Evolutionary conservation across 805 yeast species (phyloP).

Genomic region (Candida verbasci): DNA sequence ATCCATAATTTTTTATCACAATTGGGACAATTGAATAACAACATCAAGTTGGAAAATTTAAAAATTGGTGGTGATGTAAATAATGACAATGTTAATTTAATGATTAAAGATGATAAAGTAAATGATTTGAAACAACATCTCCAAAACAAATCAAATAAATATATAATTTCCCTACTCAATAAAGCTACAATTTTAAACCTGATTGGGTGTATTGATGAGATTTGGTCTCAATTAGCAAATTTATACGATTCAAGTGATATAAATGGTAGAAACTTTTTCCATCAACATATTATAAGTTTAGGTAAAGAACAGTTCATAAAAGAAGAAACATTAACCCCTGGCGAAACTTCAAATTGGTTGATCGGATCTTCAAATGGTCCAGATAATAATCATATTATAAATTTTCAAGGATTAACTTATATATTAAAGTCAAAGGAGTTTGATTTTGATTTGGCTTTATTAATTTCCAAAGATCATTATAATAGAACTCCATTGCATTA

Average conservation of each 20-base stretch:
- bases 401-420: constrained; percentile 48
- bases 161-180: constrained; percentile 57
- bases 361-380: constrained; percentile 34
- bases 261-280: constrained; percentile 79
- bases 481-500: constrained; percentile 85
- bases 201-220: constrained; percentile 51
- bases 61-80: not conserved
- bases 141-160: constrained; percentile 36
- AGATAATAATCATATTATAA: constrained; percentile 36
- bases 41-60: constrained; percentile 9
- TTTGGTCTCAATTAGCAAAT: constrained; percentile 45
- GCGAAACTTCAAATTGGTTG: constrained; percentile 44
- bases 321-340: constrained; percentile 31
- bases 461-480: constrained; percentile 70
- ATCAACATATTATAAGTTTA: constrained; percentile 72
- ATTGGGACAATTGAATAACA: constrained; percentile 36
- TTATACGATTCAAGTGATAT: constrained; percentile 63
- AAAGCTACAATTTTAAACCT: constrained; percentile 59
- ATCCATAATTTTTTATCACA: constrained; percentile 51
- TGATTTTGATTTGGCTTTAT: constrained; percentile 19
- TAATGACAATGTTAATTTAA: constrained; percentile 17
- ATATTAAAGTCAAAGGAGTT: constrained; percentile 47
- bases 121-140: constrained; percentile 41
- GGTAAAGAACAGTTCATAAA: constrained; percentile 55
- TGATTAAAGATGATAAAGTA: constrained; percentile 39